phyloP scores from a whole-genome alignment of 805 yeast genomes.

The Candida koratica region DNA sequence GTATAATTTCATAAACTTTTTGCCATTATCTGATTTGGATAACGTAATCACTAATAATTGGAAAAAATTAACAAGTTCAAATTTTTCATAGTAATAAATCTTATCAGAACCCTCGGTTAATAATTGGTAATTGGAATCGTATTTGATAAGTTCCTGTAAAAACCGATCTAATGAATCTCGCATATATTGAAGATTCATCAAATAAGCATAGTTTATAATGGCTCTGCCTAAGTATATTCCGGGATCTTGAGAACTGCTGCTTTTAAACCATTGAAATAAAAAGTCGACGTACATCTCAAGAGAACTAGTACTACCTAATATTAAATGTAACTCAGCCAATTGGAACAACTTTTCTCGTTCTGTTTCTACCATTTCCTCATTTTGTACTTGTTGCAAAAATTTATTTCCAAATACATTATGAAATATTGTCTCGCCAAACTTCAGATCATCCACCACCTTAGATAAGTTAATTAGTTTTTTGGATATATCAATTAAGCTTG shows the following conservation, averaged over 20 bases:
- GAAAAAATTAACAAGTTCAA: constrained; percentile 59
- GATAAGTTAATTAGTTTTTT: constrained; percentile 70
- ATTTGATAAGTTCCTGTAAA: constrained; percentile 12
- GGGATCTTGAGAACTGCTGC: constrained; percentile 23
- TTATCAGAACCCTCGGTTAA: constrained; percentile 15
- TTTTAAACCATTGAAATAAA: constrained; percentile 40
- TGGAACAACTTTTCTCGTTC: constrained; percentile 43
- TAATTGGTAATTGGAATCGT: constrained; percentile 14
- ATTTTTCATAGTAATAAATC: constrained; percentile 36
- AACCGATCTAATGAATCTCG: constrained; percentile 26
- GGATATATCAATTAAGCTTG: constrained; percentile 58
- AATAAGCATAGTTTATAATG: constrained; percentile 68
- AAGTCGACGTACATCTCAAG: constrained; percentile 40
- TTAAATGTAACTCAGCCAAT: constrained; percentile 70
- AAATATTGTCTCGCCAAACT: constrained; percentile 71
- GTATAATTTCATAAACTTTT: constrained; percentile 51
- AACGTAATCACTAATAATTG: constrained; percentile 63
- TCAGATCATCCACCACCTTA: constrained; percentile 37
- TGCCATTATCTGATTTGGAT: constrained; percentile 42
- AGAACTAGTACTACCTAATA: constrained; percentile 61
- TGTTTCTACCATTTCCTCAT: constrained; percentile 12
- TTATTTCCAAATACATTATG: constrained; percentile 72
- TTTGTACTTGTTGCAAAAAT: constrained; percentile 40
- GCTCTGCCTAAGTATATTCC: constrained; percentile 49
- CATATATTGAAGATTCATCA: constrained; percentile 64